A percentile compares a stretch with the other conserved stretches of the same genome.
phyloP scores from a whole-genome alignment of 129 eudicot genomes.

The Artemisia tridentata region DNA sequence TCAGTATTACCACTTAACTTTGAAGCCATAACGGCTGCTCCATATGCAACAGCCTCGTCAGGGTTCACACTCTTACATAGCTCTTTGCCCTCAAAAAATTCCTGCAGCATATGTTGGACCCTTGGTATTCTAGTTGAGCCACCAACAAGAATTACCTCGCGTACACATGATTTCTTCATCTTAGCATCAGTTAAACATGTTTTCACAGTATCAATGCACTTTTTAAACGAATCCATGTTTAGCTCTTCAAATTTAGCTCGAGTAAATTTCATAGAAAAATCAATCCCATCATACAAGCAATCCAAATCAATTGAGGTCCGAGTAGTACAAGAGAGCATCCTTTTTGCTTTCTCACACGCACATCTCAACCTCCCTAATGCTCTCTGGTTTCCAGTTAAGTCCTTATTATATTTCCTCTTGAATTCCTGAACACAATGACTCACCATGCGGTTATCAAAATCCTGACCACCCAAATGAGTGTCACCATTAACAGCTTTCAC shows the following conservation, averaged over 20 bases:
- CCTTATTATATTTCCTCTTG: constrained; percentile 6
- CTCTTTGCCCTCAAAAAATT: too few relatives aligned
- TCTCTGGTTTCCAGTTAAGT: constrained; percentile 9
- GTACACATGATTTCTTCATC: too few relatives aligned
- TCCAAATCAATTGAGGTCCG: constrained; percentile 18
- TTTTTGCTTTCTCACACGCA: constrained; percentile 16
- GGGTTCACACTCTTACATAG: too few relatives aligned
- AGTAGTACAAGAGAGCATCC: constrained; percentile 18
- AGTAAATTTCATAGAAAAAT: constrained; percentile 17
- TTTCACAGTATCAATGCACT: too few relatives aligned
- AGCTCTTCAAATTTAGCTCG: constrained; percentile 29
- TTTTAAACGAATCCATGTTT: too few relatives aligned
- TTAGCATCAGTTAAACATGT: too few relatives aligned
- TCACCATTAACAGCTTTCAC: constrained; percentile 23
- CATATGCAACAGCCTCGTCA: too few relatives aligned
- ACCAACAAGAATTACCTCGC: too few relatives aligned
- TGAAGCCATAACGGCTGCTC: too few relatives aligned
- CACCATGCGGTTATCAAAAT: constrained; percentile 17
- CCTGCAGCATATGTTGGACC: too few relatives aligned
- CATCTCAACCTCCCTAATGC: constrained; percentile 22
- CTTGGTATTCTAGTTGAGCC: too few relatives aligned
- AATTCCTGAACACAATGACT: constrained; percentile 9
- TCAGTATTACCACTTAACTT: too few relatives aligned
- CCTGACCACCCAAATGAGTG: constrained; percentile 20
- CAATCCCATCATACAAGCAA: constrained; percentile 23